phyloP scores from a whole-genome alignment of 2,329 filamentous ascomycete genomes.

The Phyllosticta citrichinensis region DNA sequence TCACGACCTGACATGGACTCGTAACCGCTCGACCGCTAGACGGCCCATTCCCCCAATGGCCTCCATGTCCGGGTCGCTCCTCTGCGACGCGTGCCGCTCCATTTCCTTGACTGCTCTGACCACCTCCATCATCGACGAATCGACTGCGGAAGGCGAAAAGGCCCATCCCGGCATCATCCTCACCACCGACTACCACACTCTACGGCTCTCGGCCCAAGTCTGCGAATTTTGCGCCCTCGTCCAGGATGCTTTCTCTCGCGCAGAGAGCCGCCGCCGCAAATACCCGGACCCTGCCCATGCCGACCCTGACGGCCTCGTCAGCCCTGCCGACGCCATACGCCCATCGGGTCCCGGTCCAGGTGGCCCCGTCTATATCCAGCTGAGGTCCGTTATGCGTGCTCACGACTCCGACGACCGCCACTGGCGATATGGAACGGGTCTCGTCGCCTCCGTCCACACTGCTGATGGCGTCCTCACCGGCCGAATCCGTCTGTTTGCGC shows the following conservation, averaged over 20 bases:
- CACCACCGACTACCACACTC: too few species aligned
- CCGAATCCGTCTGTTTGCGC: slow-evolving; percentile 15
- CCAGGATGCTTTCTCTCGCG: not conserved
- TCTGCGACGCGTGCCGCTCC: slow-evolving; percentile 14
- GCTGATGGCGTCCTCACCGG: slow-evolving; percentile 14
- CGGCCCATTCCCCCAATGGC: too few species aligned
- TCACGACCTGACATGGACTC: too few species aligned
- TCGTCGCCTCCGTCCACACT: slow-evolving; percentile 16
- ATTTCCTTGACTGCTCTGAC: slow-evolving; percentile 14
- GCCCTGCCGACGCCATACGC: slow-evolving; percentile 9
- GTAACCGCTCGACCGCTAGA: too few species aligned
- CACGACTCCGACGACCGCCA: not conserved
- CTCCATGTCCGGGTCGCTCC: not conserved
- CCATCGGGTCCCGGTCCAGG: slow-evolving; percentile 1
- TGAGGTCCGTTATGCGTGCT: slow-evolving; percentile 14
- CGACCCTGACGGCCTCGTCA: too few species aligned
- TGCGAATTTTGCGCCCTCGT: slow-evolving; percentile 17
- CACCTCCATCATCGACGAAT: slow-evolving; percentile 10
- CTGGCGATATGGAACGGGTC: slow-evolving; percentile 12
- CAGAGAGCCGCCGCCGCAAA: not conserved
- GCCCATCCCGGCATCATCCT: too few species aligned
- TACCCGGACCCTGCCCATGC: not conserved
- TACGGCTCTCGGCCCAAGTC: too few species aligned
- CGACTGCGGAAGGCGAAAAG: too few species aligned
- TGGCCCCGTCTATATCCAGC: slow-evolving; percentile 15